Base-by-base conservation (phyloP, 768 basidiomycete genomes). In the Chalciporus pseudorubinellus region DNA sequence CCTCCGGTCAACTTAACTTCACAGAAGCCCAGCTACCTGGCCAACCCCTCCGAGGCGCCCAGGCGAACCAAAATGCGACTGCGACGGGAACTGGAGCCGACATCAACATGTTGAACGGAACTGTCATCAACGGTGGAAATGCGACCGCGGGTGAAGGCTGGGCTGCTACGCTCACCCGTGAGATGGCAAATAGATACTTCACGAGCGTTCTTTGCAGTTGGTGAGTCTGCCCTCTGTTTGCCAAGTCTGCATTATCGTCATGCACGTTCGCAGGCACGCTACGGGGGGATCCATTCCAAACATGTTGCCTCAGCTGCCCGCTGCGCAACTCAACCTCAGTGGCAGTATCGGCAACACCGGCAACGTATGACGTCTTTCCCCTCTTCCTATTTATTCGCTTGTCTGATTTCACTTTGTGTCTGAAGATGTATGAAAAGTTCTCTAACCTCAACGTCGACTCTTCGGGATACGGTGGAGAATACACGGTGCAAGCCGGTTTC, bases 371-470 rank as follows among this genome's bases (percentile, higher is more conserved):
- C 18, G n/a, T 52, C 46, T 8, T 38, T 39, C 18, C 19, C 41
- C 22, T 44, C 13, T 31, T 18, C 6, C 14, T 19, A 9, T 51
- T 11, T 21, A 5, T 10, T n/a, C 40, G n/a, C n/a, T n/a, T n/a
- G n/a, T n/a, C n/a, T n/a, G n/a, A n/a, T n/a, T 24, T 26, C 40
- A 24, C 9, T 7, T 8, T 41, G 28, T 1, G 11, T 21, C 39
- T 39, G 1, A 58, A 92, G 85, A 92, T 92, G 88, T 93, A 84
- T 55, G 91, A 92, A 68, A 91, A 93, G 68, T 93, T 93, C 72
- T 92, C 89, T 3, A 80, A 78, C 38, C 64, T 82, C 10, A 84
- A 95, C 51, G 77, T 93, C 28, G 85, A 90, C 68, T 85, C 84
- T 3, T 84, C 87, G 3, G 92, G 91, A 6, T 72, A 73, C 12